Conservation (phyloP, 257 asterid species). For the Plantago ovata region DNA sequence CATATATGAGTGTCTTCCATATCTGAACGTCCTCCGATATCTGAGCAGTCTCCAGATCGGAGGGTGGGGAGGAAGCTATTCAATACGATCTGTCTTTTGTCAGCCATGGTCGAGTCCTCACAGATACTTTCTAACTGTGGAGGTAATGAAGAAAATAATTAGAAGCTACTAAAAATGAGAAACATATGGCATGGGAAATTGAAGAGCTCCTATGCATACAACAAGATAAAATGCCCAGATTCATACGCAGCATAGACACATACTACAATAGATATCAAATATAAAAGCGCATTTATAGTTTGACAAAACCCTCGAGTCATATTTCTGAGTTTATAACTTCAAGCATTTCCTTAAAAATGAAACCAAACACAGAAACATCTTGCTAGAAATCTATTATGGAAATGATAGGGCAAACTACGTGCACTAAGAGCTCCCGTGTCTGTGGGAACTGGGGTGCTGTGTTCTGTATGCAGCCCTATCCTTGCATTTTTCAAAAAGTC, state of each 20-base stretch:
- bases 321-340: background rate
- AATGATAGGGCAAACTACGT: too few species aligned
- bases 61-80: conserved; percentile 58
- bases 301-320: background rate
- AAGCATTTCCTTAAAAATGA: background rate
- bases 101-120: conserved; percentile 50
- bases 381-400: too few species aligned
- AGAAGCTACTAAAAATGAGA: conserved; percentile 12
- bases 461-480: too few species aligned
- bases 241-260: too few species aligned
- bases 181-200: background rate
- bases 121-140: conserved; percentile 75
- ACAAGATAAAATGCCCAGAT: too few species aligned
- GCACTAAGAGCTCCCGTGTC: too few species aligned
- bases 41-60: conserved; percentile 83
- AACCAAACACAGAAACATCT: too few species aligned
- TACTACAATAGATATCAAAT: background rate
- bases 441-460: too few species aligned
- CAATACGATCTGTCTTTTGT: conserved; percentile 26
- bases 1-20: conserved; percentile 95
- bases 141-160: conserved; percentile 3
- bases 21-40: conserved; percentile 62
- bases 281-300: background rate
- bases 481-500: too few species aligned
- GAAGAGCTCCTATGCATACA: background rate